phyloP scores from a whole-genome alignment of 2,329 filamentous ascomycete species.

The Ambrosiella cleistominuta region DNA sequence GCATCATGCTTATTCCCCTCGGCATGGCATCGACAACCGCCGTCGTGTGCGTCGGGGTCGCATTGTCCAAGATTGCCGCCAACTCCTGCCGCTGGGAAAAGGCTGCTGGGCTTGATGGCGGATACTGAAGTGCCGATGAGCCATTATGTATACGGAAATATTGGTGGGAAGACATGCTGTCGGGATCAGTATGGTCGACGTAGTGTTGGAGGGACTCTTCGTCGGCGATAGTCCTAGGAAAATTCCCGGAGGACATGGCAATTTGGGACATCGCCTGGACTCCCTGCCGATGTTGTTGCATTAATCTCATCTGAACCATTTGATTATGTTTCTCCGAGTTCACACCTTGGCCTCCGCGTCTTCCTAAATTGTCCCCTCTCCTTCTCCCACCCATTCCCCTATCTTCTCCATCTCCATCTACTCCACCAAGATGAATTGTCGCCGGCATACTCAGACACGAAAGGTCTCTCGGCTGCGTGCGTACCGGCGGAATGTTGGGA shows the following conservation, averaged over 20 bases:
- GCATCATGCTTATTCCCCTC: background rate
- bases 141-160: too few relatives aligned
- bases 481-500: constrained; percentile 5
- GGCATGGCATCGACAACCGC: constrained; percentile 11
- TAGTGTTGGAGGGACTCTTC: background rate
- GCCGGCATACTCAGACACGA: background rate
- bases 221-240: background rate
- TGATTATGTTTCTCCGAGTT: background rate
- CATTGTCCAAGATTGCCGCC: constrained; percentile 2
- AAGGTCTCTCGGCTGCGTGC: background rate
- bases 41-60: constrained; percentile 8
- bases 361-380: background rate
- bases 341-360: background rate
- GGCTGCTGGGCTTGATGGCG: background rate
- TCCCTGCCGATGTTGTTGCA: constrained; percentile 3
- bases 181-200: background rate
- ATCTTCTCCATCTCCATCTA: background rate
- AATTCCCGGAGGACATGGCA: too few relatives aligned
- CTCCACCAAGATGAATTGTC: background rate
- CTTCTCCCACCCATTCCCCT: background rate
- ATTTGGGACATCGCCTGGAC: background rate
- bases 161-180: too few relatives aligned
- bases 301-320: constrained; percentile 5
- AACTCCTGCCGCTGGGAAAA: constrained; percentile 2
- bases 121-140: too few relatives aligned